Evolutionary conservation across 23 red algal species (phyloP).

Genomic region (Chondrus crispus): DNA sequence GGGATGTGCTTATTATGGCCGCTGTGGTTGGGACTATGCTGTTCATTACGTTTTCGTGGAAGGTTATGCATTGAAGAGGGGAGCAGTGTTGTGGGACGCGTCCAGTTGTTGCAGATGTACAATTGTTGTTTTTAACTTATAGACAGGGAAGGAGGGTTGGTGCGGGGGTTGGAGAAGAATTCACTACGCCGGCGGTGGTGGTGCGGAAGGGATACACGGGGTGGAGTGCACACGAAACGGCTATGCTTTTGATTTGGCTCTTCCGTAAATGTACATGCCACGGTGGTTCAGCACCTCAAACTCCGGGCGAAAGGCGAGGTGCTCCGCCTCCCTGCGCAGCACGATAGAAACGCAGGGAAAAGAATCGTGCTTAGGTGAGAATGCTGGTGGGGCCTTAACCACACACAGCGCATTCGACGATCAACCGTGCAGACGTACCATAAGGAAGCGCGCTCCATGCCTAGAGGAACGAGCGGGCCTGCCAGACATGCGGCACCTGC

Average conservation of each 20-base stretch:
- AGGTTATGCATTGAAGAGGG: conserved; percentile 21
- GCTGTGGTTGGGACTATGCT: conserved; percentile 46
- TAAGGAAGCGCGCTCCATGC: neutral
- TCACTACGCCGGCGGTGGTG: neutral
- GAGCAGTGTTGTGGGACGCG: neutral
- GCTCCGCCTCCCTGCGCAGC: conserved; percentile 19
- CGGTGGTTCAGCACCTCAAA: conserved; percentile 35
- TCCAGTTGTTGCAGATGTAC: neutral
- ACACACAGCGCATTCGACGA: neutral
- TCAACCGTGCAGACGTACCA: neutral
- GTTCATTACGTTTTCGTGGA: conserved; percentile 83
- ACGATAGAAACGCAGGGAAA: neutral
- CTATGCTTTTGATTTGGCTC: neutral
- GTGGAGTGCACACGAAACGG: neutral
- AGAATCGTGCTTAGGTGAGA: neutral
- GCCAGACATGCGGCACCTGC: neutral
- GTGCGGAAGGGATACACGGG: neutral
- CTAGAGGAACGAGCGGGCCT: neutral
- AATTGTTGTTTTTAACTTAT: neutral
- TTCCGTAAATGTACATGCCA: neutral
- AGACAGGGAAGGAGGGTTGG: neutral
- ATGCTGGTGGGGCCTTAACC: neutral
- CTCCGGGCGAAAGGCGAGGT: conserved; percentile 7
- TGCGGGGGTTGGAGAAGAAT: neutral
- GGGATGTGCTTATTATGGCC: conserved; percentile 83